Percentiles rank a stretch among this genome's conserved stretches.
These are phyloP conservation scores for Alternaria gansuensis DNA, from an alignment of 2,329 filamentous ascomycete genomes.

Conservation along the genomic window DNA sequence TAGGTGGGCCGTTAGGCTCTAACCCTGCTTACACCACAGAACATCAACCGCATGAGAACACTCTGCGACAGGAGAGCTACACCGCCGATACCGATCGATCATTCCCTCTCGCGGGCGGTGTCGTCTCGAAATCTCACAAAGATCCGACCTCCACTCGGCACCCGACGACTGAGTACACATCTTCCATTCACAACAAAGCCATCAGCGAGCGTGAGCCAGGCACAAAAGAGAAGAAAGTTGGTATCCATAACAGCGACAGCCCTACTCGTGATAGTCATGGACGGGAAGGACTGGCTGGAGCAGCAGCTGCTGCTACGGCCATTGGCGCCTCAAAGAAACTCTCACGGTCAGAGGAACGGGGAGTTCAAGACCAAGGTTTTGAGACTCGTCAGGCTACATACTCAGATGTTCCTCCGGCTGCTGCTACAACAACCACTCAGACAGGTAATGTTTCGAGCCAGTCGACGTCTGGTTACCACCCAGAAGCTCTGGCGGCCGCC, in stretches of 20 bases:
- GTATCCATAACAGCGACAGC: constrained; percentile 25
- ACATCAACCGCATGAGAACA: constrained; percentile 21
- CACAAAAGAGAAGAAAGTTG: constrained; percentile 33
- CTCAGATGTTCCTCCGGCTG: constrained; percentile 1
- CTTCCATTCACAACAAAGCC: constrained; percentile 9
- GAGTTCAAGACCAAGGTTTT: constrained; percentile 11
- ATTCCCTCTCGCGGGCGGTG: constrained; percentile 51
- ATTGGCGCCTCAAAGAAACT: constrained; percentile 36
- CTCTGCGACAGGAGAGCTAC: constrained; percentile 28
- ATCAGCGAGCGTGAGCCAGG: constrained; percentile 25
- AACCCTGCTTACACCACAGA: background rate
- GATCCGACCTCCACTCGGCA: constrained; percentile 3
- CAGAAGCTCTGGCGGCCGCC: constrained; percentile 30
- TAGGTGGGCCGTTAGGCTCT: constrained; percentile 11
- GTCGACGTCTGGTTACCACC: constrained; percentile 25
- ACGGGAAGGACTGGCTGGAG: constrained; percentile 42
- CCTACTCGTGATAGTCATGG: constrained; percentile 28
- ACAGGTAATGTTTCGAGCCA: constrained; percentile 2
- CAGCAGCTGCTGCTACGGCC: constrained; percentile 34
- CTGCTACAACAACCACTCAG: constrained; percentile 2
- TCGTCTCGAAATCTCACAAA: constrained; percentile 27
- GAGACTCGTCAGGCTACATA: constrained; percentile 15
- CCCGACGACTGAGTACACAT: constrained; percentile 17
- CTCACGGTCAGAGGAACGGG: constrained; percentile 15
- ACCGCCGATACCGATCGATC: constrained; percentile 40